Evolutionary conservation across 345 rosid genomes (phyloP).

Genomic region (Carallia pectinifolia): DNA sequence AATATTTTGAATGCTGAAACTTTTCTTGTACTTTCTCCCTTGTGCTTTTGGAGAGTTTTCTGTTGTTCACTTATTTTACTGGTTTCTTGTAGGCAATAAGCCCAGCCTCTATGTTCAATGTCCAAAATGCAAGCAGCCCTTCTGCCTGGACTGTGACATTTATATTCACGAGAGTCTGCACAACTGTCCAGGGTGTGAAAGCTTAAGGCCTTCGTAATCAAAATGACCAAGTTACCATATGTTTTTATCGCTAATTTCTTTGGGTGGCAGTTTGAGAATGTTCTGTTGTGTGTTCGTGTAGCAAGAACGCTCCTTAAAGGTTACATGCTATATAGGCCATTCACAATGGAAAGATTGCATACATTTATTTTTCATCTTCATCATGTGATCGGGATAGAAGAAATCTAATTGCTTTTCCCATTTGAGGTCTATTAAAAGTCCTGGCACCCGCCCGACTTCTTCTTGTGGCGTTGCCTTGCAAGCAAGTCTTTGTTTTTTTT

Average conservation of each 20-base stretch:
- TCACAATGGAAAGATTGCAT: no score
- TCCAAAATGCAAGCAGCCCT: constrained; percentile 62
- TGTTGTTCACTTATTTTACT: constrained; percentile 7
- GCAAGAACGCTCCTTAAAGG: not conserved
- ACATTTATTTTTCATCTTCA: not conserved
- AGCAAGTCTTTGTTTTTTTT: no score
- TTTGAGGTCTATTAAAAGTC: not conserved
- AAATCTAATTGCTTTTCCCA: not conserved
- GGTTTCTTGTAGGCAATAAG: constrained; percentile 54
- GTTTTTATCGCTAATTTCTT: no score
- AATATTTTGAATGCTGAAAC: no score
- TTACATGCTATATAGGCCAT: not conserved
- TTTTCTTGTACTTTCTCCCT: no score
- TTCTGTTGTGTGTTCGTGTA: constrained; percentile 24
- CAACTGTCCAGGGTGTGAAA: constrained; percentile 96
- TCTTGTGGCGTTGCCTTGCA: no score
- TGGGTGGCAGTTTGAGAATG: not conserved
- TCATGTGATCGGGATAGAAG: no score
- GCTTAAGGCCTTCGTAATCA: constrained; percentile 30
- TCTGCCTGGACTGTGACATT: constrained; percentile 93
- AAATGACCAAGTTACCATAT: not conserved
- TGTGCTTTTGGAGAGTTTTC: not conserved
- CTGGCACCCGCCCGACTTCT: no score
- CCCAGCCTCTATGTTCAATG: constrained; percentile 52
- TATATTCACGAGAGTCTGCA: constrained; percentile 91